These are phyloP conservation scores for Harringtonia aguacate DNA, from an alignment of 2,329 filamentous ascomycete species.

Conservation along the genomic window DNA sequence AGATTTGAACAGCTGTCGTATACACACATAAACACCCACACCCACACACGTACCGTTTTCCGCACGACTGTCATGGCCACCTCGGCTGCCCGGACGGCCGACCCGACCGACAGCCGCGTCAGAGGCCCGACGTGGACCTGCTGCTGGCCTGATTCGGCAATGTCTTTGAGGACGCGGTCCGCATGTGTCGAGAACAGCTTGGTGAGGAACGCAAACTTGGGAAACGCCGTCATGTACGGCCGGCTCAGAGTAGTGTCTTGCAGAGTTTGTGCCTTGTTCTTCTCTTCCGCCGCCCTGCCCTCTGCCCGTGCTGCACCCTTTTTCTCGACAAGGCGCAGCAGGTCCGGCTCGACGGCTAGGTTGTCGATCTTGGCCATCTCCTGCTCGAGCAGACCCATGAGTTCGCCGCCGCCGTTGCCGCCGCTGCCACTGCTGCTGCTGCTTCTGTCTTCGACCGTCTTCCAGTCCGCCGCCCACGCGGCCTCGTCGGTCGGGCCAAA, in stretches of 20 bases:
- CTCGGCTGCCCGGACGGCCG: conserved; percentile 41
- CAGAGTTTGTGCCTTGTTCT: no score
- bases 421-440: conserved; percentile 14
- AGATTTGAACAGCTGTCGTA: background rate
- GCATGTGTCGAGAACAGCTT: conserved; percentile 47
- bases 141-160: conserved; percentile 58
- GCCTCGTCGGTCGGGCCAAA: conserved; percentile 39
- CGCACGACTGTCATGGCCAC: conserved; percentile 39
- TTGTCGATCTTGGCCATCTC: conserved; percentile 9
- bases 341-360: conserved; percentile 2
- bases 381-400: conserved; percentile 26
- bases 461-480: conserved; percentile 37
- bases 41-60: conserved; percentile 18
- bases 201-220: conserved; percentile 54
- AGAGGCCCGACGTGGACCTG: conserved; percentile 56
- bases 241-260: no score
- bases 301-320: conserved; percentile 18
- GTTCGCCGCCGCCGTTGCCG: conserved; percentile 20
- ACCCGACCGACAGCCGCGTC: conserved; percentile 31
- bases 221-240: conserved; percentile 37
- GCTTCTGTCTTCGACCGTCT: conserved; percentile 27
- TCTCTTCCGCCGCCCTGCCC: conserved; percentile 6
- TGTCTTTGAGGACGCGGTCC: conserved; percentile 50
- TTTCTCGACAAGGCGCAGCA: conserved; percentile 1
- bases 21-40: background rate